These are phyloP conservation scores for Arachis monticola DNA, from an alignment of 331 rosid species.

Conservation along the genomic window DNA sequence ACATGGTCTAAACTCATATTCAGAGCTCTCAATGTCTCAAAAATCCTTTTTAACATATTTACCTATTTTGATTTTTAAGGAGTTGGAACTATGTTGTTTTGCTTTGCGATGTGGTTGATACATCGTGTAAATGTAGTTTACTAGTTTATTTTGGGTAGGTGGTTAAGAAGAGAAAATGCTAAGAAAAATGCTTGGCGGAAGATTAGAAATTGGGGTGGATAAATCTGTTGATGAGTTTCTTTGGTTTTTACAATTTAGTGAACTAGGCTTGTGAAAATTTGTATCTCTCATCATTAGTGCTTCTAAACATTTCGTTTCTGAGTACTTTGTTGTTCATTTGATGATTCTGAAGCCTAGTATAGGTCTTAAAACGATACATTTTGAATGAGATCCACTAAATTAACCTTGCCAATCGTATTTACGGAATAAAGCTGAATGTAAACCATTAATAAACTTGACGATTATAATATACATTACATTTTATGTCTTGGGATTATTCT, in stretches of 20 bases:
- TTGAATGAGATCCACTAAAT: background rate
- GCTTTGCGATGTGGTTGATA: constrained; percentile 35
- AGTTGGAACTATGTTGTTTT: constrained; percentile 37
- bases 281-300: background rate
- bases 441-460: constrained; percentile 1
- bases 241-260: background rate
- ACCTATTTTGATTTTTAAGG: constrained; percentile 21
- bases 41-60: constrained; percentile 30
- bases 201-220: background rate
- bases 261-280: constrained; percentile 11
- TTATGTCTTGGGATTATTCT: background rate
- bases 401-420: background rate
- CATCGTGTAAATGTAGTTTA: constrained; percentile 31
- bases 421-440: background rate
- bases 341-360: background rate
- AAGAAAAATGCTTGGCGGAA: constrained; percentile 5
- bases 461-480: background rate
- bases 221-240: constrained; percentile 1
- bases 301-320: background rate
- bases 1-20: constrained; percentile 36
- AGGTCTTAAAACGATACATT: constrained; percentile 4
- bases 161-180: constrained; percentile 18
- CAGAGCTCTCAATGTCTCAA: constrained; percentile 36
- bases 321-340: background rate
- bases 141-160: constrained; percentile 10